A percentile compares a stretch with the other conserved stretches of the same genome.
Conservation (phyloP, 257 asterid genomes). For the Przewalskia tangutica region DNA sequence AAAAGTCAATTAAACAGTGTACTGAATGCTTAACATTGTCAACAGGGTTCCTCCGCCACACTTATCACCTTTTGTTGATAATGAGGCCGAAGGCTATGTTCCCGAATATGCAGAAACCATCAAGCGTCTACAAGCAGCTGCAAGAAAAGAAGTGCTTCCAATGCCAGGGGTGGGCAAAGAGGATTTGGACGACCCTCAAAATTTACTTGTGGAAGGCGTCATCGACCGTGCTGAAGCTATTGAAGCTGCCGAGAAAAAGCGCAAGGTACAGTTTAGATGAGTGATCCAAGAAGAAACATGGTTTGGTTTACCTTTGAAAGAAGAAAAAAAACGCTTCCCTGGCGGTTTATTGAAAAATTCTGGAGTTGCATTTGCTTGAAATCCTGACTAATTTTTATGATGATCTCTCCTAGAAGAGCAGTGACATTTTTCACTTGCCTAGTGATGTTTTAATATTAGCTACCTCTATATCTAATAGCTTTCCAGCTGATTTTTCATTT, state of each 20-base stretch:
- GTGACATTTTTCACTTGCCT: neutral
- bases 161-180: constrained; percentile 81
- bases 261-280: constrained; percentile 35
- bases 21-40: neutral
- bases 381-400: neutral
- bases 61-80: constrained; percentile 94
- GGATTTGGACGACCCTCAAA: constrained; percentile 78
- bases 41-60: constrained; percentile 96
- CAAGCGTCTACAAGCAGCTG: constrained; percentile 79
- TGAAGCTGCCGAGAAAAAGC: constrained; percentile 67
- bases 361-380: neutral
- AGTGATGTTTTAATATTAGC: neutral
- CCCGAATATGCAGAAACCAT: constrained; percentile 96
- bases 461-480: neutral
- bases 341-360: neutral
- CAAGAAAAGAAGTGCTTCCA: constrained; percentile 73
- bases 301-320: neutral
- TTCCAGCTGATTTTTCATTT: neutral
- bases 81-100: constrained; percentile 91
- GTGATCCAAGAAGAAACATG: neutral
- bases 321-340: neutral
- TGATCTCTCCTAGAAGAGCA: neutral
- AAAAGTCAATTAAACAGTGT: neutral
- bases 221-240: constrained; percentile 75
- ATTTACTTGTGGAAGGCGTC: constrained; percentile 43